Conservation (phyloP, 305 asterid species). For the Fraxinus platypoda region DNA sequence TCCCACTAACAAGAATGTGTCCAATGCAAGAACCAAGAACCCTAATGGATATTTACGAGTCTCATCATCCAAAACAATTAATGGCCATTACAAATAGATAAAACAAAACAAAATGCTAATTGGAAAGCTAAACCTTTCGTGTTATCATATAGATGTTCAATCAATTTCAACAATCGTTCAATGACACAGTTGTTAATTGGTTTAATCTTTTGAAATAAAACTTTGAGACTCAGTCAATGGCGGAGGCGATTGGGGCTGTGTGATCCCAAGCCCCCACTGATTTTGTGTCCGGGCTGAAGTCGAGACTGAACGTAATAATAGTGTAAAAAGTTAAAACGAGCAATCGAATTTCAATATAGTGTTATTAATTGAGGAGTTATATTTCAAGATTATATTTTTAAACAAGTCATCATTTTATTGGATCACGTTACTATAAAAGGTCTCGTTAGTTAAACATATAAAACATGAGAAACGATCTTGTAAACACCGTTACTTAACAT, state of each 20-base stretch:
- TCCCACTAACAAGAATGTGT: conserved; percentile 10
- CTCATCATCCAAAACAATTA: conserved; percentile 19
- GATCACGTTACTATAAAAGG: background rate
- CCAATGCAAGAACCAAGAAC: background rate
- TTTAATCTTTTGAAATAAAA: background rate
- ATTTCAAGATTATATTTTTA: too few species aligned
- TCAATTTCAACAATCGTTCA: background rate
- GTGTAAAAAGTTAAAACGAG: too few species aligned
- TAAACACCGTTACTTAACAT: background rate
- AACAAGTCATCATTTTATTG: too few species aligned
- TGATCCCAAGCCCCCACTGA: too few species aligned
- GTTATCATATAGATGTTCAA: background rate
- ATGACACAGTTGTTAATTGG: background rate
- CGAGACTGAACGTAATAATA: background rate
- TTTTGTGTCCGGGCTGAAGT: background rate
- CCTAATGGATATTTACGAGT: conserved; percentile 11
- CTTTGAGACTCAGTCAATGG: background rate
- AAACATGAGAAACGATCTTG: too few species aligned
- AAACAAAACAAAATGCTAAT: background rate
- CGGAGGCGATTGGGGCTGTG: too few species aligned
- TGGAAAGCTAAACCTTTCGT: background rate
- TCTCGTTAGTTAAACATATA: background rate
- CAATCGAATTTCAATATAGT: too few species aligned
- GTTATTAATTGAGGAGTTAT: background rate
- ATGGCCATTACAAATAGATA: conserved; percentile 12